Evolutionary conservation across 2,329 filamentous ascomycete species (phyloP), one percentile per base, ranked within the genome.

Genomic region (Talaromyces rugulosus): DNA sequence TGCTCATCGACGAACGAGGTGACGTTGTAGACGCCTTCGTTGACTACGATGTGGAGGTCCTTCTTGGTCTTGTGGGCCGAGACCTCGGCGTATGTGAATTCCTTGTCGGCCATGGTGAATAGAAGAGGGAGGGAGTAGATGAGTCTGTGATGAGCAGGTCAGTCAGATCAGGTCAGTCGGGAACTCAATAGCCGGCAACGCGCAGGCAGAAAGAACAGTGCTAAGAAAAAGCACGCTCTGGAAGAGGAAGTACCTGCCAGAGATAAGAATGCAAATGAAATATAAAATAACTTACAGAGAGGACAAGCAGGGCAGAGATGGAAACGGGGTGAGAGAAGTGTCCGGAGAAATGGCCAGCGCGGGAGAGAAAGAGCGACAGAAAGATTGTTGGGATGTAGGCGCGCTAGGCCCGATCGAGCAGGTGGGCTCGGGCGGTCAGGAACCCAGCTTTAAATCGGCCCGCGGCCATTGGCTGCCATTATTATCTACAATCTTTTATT

Each of bases 1-100:
- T 99, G 95, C 87, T 99, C 95, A 76, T 98, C 94, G 69, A 98
- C 83, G 80, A 99, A 99, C 79, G 88, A 89, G 72, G 87, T 85
- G 75, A 83, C 80, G 78, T 98, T 87, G 86, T 98, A 99, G 82
- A 99, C 88, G 84, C 96, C 96, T 80, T 96, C 93, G 82, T 98
- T 91, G 72, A 99, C 87, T 66, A 97, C 89, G 72, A 97, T 77
- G 82, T 85, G 96, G 67, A 96, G 82, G 78, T 98, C 92, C 85
- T 83, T 96, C 88, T 97, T 97, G 80, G 85, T 88, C 82, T 89
- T 91, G 85, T 96, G 92, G 80, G 87, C 86, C 66, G 89, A 84
- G 79, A 96, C 86, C 78, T 96, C 91, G 73, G 89, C 83, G 81
- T 87, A 91, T 72, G 90, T 95, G 81, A 88, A 85, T 73, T 83